Evolutionary conservation across 257 asterid species (phyloP).

Genomic region (Salvia rosmarinus): DNA sequence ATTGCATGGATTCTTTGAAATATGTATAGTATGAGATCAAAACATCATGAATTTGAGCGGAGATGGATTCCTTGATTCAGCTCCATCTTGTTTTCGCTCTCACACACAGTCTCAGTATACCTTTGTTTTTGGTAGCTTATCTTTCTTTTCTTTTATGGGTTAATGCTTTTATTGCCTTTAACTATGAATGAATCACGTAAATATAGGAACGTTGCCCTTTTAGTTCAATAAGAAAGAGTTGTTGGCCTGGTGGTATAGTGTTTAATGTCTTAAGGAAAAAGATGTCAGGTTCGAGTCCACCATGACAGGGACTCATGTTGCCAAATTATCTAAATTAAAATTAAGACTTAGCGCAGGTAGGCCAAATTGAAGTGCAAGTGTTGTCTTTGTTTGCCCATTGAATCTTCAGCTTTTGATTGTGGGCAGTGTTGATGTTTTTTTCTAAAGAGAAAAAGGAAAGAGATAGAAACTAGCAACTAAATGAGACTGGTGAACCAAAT

Average conservation of each 20-base stretch:
- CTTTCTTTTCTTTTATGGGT: not conserved
- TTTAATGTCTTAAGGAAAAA: too few species aligned
- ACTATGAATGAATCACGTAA: not conserved
- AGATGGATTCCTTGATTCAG: not conserved
- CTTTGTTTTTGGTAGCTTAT: not conserved
- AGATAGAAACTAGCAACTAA: not conserved
- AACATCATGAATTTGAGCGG: not conserved
- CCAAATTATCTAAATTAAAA: slow-evolving; percentile 4
- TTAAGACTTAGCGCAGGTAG: slow-evolving; percentile 11
- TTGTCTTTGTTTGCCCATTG: slow-evolving; percentile 3
- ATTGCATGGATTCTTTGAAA: not conserved
- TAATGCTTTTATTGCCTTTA: not conserved
- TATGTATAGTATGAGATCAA: not conserved
- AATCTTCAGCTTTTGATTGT: not conserved
- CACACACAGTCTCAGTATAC: not conserved
- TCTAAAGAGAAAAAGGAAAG: not conserved
- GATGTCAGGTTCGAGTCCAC: too few species aligned
- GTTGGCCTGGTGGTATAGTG: too few species aligned
- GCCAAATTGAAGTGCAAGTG: not conserved
- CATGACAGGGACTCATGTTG: too few species aligned
- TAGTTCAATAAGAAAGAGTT: too few species aligned
- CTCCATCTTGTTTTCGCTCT: not conserved
- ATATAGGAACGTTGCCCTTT: not conserved
- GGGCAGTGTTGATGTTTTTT: too few species aligned
- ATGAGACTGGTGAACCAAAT: not conserved